Conservation (phyloP, 176 grass and related monocot species). For the Aegilops umbellulata region DNA sequence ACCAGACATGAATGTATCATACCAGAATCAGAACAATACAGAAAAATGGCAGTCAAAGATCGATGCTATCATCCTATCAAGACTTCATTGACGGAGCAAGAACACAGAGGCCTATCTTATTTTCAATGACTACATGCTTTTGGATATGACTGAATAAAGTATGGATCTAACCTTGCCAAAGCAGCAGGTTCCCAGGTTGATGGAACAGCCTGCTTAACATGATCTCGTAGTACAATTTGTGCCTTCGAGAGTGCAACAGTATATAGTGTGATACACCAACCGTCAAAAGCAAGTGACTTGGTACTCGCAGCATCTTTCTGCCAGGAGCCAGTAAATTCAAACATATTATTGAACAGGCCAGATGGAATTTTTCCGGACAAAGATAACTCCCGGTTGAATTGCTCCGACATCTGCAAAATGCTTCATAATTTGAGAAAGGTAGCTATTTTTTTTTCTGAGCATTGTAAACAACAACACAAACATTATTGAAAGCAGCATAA, state of each 20-base stretch:
- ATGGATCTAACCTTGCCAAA: slow-evolving; percentile 68
- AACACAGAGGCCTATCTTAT: neutral
- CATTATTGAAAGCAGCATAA: neutral
- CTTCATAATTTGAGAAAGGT: slow-evolving; percentile 14
- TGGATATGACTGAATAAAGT: neutral
- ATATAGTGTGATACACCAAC: slow-evolving; percentile 85
- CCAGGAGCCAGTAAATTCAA: slow-evolving; percentile 81
- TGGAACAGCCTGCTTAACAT: slow-evolving; percentile 89
- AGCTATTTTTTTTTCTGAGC: neutral
- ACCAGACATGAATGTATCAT: neutral
- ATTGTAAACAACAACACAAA: neutral
- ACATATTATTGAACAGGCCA: slow-evolving; percentile 84
- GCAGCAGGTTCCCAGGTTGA: slow-evolving; percentile 93
- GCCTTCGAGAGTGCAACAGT: slow-evolving; percentile 84
- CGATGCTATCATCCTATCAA: neutral
- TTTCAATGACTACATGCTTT: neutral
- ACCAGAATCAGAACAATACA: neutral
- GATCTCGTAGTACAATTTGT: slow-evolving; percentile 57
- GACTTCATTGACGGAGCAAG: neutral
- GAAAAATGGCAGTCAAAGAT: neutral
- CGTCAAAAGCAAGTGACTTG: slow-evolving; percentile 88
- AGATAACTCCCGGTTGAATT: slow-evolving; percentile 92
- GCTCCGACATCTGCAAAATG: slow-evolving; percentile 95
- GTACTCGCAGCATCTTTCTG: slow-evolving; percentile 93
- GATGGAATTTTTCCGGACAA: slow-evolving; percentile 93